Conservation (phyloP, 2,329 filamentous ascomycete genomes). For the Graphilbum ipis-grandicollis region DNA sequence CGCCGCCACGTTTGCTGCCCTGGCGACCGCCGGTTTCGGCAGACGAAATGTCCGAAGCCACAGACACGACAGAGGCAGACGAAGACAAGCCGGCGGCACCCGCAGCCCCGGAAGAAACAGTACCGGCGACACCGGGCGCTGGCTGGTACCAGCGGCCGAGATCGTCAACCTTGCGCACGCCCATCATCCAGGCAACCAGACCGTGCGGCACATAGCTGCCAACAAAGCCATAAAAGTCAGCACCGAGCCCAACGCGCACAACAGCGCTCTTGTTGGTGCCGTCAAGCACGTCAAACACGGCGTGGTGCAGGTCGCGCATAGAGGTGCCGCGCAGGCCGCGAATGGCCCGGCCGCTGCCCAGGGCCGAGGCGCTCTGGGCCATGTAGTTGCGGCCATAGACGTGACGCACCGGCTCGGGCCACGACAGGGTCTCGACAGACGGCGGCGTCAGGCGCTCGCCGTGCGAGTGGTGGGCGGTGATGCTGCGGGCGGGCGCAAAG, state of each 20-base stretch:
- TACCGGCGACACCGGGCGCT: slow-evolving; percentile 12
- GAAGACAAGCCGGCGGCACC: not conserved
- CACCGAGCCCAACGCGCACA: slow-evolving; percentile 70
- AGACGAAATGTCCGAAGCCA: slow-evolving; percentile 3
- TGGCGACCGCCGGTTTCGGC: slow-evolving; percentile 2
- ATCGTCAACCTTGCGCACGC: slow-evolving; percentile 46
- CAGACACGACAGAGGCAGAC: not conserved
- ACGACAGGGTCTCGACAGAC: slow-evolving; percentile 40
- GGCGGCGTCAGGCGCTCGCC: slow-evolving; percentile 22
- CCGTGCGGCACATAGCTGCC: slow-evolving; percentile 62
- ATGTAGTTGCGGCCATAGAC: slow-evolving; percentile 48
- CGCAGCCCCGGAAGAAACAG: slow-evolving; percentile 14
- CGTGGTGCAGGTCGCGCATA: slow-evolving; percentile 64
- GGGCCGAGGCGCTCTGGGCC: slow-evolving; percentile 34
- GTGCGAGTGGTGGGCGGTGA: slow-evolving; percentile 5
- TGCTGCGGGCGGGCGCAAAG: slow-evolving; percentile 29
- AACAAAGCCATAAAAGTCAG: slow-evolving; percentile 68
- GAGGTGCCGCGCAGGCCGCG: slow-evolving; percentile 51
- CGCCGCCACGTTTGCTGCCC: slow-evolving; percentile 6
- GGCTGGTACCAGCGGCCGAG: slow-evolving; percentile 34
- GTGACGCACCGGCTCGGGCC: slow-evolving; percentile 42
- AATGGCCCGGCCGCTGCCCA: slow-evolving; percentile 33
- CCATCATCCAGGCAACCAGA: slow-evolving; percentile 88
- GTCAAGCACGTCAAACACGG: slow-evolving; percentile 79
- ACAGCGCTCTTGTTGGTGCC: slow-evolving; percentile 41